Conservation (phyloP, 768 basidiomycete species). For the Leccinum uliginosum region DNA sequence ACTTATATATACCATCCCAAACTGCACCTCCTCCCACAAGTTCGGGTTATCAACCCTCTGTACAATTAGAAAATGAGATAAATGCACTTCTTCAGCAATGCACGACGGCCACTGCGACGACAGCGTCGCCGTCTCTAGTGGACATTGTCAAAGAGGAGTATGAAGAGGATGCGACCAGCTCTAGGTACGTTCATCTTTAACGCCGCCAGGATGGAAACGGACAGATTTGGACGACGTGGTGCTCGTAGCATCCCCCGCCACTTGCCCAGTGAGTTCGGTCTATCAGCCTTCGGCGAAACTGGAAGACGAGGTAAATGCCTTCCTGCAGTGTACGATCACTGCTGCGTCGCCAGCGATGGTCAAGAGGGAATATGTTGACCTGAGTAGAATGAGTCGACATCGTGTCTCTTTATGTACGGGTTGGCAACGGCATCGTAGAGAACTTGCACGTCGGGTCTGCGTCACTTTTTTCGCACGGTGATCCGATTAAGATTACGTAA, state of each 20-base stretch:
- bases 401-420: too few relatives aligned
- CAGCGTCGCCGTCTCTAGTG: background rate
- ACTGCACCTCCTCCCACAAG: background rate
- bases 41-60: conserved; percentile 7
- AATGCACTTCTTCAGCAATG: background rate
- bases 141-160: conserved; percentile 11
- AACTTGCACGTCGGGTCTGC: too few relatives aligned
- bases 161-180: conserved; percentile 5
- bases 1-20: background rate
- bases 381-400: too few relatives aligned
- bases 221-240: background rate
- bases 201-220: background rate
- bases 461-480: too few relatives aligned
- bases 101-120: background rate
- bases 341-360: background rate
- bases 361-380: background rate
- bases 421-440: too few relatives aligned
- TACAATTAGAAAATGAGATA: conserved; percentile 4
- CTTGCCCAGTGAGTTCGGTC: background rate
- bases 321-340: background rate
- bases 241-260: background rate
- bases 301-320: background rate
- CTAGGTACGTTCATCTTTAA: conserved; percentile 1
- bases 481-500: too few relatives aligned
- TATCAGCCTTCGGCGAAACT: conserved; percentile 1